Percentiles rank a stretch among this genome's conserved stretches.
These are phyloP conservation scores for Atractiella rhizophila DNA, from an alignment of 768 basidiomycete genomes.

Conservation along the genomic window DNA sequence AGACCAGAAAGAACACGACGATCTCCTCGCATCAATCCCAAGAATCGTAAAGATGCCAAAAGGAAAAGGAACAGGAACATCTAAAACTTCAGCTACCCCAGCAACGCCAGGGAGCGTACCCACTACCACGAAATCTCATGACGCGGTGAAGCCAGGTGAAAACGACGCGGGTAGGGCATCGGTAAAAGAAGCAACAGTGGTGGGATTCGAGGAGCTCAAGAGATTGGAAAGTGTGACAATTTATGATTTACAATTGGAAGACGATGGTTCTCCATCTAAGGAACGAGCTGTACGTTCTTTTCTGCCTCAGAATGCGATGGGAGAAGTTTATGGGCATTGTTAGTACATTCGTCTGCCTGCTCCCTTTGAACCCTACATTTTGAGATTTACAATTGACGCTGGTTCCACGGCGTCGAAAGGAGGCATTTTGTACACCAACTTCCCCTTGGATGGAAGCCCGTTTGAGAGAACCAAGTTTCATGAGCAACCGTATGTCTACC, in stretches of 20 bases:
- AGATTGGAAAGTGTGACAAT: conserved; percentile 44
- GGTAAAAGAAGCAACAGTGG: too few relatives aligned
- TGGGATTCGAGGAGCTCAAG: too few relatives aligned
- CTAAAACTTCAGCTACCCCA: too few relatives aligned
- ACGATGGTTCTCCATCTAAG: conserved; percentile 72
- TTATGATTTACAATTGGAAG: conserved; percentile 60
- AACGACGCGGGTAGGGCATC: too few relatives aligned
- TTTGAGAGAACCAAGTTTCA: conserved; percentile 53
- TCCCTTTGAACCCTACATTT: conserved; percentile 46
- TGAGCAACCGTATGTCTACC: conserved; percentile 40
- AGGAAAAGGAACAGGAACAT: too few relatives aligned
- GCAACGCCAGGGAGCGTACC: too few relatives aligned
- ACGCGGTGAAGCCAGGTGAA: too few relatives aligned
- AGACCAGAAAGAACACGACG: too few relatives aligned
- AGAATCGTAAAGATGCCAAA: too few relatives aligned
- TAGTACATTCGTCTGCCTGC: conserved; percentile 96
- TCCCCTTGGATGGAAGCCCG: conserved; percentile 70
- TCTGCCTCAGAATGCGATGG: neutral
- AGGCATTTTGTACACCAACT: conserved; percentile 85
- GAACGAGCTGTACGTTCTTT: conserved; percentile 44
- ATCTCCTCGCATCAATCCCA: too few relatives aligned
- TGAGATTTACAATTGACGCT: conserved; percentile 72
- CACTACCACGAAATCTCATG: too few relatives aligned
- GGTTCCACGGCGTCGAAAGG: conserved; percentile 74
- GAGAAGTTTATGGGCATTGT: neutral